Evolutionary conservation across 129 eudicot genomes (phyloP).

Genomic region (sunflower (Helianthus annuus)): HanXRQr2.0-SUNRISE NC_035449.2:28535233-28535732

Average conservation of each 20-base stretch:
- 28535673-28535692: conserved; percentile 2
- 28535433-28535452: conserved; percentile 40
- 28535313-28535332: conserved; percentile 29
- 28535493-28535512: conserved; percentile 13
- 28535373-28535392: conserved; percentile 32
- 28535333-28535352: conserved; percentile 18
- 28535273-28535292: conserved; percentile 16
- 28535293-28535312: conserved; percentile 30
- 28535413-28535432: conserved; percentile 29
- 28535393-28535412: conserved; percentile 21
- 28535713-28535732: conserved; percentile 21
- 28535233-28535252: conserved; percentile 33
- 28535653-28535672: conserved; percentile 19
- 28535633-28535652: conserved; percentile 21
- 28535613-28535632: conserved; percentile 18
- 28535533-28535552: conserved; percentile 27
- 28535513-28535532: conserved; percentile 28
- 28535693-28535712: not conserved
- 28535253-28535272: conserved; percentile 31
- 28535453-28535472: conserved; percentile 37
- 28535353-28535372: conserved; percentile 22
- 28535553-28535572: conserved; percentile 24
- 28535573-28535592: conserved; percentile 27
- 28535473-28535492: conserved; percentile 44
- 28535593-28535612: conserved; percentile 23